These are phyloP conservation scores for Diaporthe velutina DNA, from an alignment of 2,329 filamentous ascomycete genomes.

Conservation along the genomic window DNA sequence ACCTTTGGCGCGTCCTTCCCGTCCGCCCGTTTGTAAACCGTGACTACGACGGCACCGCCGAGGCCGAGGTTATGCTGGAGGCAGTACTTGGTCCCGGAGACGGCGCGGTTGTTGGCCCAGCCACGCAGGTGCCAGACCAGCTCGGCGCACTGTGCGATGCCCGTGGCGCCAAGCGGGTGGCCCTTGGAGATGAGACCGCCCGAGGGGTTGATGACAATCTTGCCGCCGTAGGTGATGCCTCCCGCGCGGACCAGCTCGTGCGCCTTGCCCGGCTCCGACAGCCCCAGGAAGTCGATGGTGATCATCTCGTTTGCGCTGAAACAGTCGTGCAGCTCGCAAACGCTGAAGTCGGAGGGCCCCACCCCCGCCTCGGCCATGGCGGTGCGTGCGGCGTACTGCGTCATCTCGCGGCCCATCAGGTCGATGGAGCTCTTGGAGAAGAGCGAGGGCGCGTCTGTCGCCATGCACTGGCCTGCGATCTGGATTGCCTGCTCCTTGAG, in stretches of 20 bases:
- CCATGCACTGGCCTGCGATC: conserved; percentile 88
- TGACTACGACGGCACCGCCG: conserved; percentile 90
- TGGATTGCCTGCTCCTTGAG: conserved; percentile 86
- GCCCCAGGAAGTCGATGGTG: conserved; percentile 86
- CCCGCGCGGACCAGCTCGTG: conserved; percentile 90
- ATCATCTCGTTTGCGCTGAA: conserved; percentile 97
- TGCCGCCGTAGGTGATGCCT: conserved; percentile 91
- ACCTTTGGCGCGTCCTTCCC: conserved; percentile 73
- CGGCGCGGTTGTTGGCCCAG: conserved; percentile 91
- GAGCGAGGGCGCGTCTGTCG: conserved; percentile 84
- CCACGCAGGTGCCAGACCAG: conserved; percentile 95
- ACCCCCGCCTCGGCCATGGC: conserved; percentile 83
- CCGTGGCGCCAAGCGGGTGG: conserved; percentile 92
- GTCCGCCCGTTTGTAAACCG: conserved; percentile 89
- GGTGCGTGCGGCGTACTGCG: conserved; percentile 73
- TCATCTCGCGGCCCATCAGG: conserved; percentile 91
- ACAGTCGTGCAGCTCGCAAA: conserved; percentile 96
- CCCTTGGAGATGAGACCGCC: conserved; percentile 97
- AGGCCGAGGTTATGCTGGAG: conserved; percentile 95
- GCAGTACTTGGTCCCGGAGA: conserved; percentile 76
- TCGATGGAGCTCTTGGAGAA: conserved; percentile 88
- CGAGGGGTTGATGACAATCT: conserved; percentile 90
- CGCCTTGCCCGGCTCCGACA: conserved; percentile 84
- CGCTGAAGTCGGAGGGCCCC: conserved; percentile 77
- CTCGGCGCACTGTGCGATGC: conserved; percentile 96